Base-by-base conservation (phyloP, 106 monocot genomes). In the Iris macrosiphon region DNA sequence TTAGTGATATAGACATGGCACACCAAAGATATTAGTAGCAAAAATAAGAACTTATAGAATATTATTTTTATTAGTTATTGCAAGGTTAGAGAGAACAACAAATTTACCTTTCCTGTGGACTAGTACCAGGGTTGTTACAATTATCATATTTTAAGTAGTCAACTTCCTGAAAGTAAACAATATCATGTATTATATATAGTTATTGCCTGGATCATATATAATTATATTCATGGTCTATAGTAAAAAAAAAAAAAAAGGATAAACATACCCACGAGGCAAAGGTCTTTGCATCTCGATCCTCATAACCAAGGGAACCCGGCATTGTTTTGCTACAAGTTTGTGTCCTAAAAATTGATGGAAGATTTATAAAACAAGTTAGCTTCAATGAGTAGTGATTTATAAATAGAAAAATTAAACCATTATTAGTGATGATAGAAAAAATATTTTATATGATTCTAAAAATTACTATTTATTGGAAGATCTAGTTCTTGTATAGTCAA, bases 131-230 rank as follows among this genome's bases (percentile, higher is more conserved):
- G 50, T 74, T 74, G 49, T 77, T 74, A 62, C 89, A 89, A 46
- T 89, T 89, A 40, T 83, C 89, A 59, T 89, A 89, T 49, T 89
- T 89, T 62, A 89, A 74, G 45, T 89, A 89, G 27, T 89, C 83
- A 14, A 83, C 49, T 40, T 58, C 89, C 89, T 89, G 54, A 7
- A 57, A 13, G 22, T 14, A 38, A 39, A 16, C 3, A 37, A 52
- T 7, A 39, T 18, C 55, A n/a, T n/a, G n/a, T n/a, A n/a, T n/a
- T n/a, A n/a, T n/a, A n/a, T n/a, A n/a, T n/a, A n/a, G n/a, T n/a
- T n/a, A n/a, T n/a, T n/a, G n/a, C n/a, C n/a, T n/a, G n/a, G n/a
- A n/a, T n/a, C 14, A 26, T 14, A 34, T 27, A 22, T 4, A 31
- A n/a, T n/a, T n/a, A n/a, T n/a, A 35, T 7, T 28, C 18, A 28